Percentiles rank a stretch among this genome's conserved stretches.
Evolutionary conservation across 345 rosid species (phyloP).

Genomic region (Firmiana major): DNA sequence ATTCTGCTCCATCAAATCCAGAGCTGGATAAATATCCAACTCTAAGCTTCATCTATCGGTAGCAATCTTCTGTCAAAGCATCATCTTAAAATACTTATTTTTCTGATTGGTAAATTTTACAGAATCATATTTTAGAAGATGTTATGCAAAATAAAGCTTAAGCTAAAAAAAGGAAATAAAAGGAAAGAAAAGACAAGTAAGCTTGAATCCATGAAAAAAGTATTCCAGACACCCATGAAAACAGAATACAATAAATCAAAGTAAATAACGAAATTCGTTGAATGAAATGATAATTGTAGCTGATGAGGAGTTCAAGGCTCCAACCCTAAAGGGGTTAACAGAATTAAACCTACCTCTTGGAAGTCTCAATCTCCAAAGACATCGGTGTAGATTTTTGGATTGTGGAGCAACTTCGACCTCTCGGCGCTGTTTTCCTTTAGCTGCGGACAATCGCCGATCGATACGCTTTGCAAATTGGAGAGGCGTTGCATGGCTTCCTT

Average conservation of each 20-base stretch:
- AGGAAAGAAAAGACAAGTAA: too few relatives aligned
- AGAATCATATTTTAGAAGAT: too few relatives aligned
- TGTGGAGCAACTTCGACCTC: not conserved
- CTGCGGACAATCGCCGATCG: not conserved
- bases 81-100: not conserved
- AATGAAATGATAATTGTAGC: too few relatives aligned
- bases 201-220: too few relatives aligned
- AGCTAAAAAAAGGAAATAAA: too few relatives aligned
- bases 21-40: too few relatives aligned
- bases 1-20: not conserved
- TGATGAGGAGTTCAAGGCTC: too few relatives aligned
- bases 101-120: too few relatives aligned
- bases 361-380: not conserved
- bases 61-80: not conserved
- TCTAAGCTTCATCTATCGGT: not conserved
- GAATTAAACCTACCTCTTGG: not conserved
- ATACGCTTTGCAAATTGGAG: not conserved
- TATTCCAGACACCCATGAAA: too few relatives aligned
- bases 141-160: too few relatives aligned
- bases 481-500: not conserved
- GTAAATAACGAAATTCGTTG: too few relatives aligned
- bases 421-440: not conserved
- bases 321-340: not conserved
- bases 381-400: fast-evolving
- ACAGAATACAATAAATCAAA: too few relatives aligned